Conservation (phyloP, 108 stramenopile species). For the Conticribra weissflogii region DNA sequence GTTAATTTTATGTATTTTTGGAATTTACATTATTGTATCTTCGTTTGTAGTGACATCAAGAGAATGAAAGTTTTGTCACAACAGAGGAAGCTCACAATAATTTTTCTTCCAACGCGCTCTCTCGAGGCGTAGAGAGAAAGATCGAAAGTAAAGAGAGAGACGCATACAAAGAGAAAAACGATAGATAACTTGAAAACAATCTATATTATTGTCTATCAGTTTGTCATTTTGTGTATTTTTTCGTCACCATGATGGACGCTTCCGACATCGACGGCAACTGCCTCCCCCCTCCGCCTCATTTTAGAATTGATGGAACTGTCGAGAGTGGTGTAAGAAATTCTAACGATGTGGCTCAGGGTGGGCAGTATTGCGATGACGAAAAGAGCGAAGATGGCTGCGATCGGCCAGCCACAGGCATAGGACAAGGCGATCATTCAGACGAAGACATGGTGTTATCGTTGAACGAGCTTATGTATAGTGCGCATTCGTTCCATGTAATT, state of each 20-base stretch:
- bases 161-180: no score
- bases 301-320: conserved; percentile 2
- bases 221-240: no score
- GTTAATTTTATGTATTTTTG: no score
- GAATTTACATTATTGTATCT: no score
- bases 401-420: conserved; percentile 11
- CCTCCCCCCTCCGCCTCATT: conserved; percentile 26
- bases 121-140: no score
- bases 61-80: no score
- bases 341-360: not conserved
- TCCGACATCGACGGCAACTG: conserved; percentile 41
- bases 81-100: no score
- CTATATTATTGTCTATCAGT: no score
- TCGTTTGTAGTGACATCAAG: no score
- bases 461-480: conserved; percentile 75
- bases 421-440: not conserved
- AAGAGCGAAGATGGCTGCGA: conserved; percentile 1
- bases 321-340: not conserved
- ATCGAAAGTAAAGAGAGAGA: no score
- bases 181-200: no score
- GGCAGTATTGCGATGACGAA: not conserved
- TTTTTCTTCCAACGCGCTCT: no score
- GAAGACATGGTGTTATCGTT: conserved; percentile 47
- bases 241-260: conserved; percentile 17
- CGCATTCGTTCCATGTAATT: conserved; percentile 71